A percentile compares a stretch with the other conserved stretches of the same genome.
phyloP scores from a whole-genome alignment of 139 green algal species.

The Micromonas pusilla region DNA sequence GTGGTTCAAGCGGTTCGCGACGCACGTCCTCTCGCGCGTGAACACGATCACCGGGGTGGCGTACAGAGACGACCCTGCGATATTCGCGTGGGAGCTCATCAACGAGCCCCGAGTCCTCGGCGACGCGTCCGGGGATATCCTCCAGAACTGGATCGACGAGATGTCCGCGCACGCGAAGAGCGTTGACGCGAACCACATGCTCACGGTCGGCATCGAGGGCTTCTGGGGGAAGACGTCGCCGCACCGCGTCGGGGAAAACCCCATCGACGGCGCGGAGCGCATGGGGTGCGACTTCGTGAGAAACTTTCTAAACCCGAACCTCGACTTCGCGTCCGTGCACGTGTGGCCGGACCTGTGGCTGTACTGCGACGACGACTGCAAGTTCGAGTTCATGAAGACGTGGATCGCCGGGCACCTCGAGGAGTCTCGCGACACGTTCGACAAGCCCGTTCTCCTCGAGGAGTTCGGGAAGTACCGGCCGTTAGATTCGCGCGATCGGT shows the following conservation, averaged over 20 bases:
- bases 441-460: slow-evolving; percentile 11
- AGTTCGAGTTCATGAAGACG: neutral
- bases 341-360: slow-evolving; percentile 14
- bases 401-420: slow-evolving; percentile 1
- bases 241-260: neutral
- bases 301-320: neutral
- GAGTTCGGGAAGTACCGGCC: slow-evolving; percentile 18
- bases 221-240: neutral
- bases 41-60: slow-evolving; percentile 24
- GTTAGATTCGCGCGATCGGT: neutral
- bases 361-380: neutral
- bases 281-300: neutral
- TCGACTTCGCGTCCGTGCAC: slow-evolving; percentile 6
- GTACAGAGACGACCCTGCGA: slow-evolving; percentile 31
- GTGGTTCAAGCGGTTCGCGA: slow-evolving; percentile 33
- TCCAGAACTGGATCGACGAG: neutral
- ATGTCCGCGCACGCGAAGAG: neutral
- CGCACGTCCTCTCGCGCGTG: slow-evolving; percentile 13
- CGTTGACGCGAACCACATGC: neutral
- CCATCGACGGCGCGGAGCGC: neutral
- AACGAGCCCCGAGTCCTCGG: slow-evolving; percentile 21
- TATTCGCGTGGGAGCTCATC: slow-evolving; percentile 35
- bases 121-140: neutral
- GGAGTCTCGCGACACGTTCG: neutral
- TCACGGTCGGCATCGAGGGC: slow-evolving; percentile 8